Conservation (phyloP, 768 basidiomycete species). For the Phaffia australis region DNA sequence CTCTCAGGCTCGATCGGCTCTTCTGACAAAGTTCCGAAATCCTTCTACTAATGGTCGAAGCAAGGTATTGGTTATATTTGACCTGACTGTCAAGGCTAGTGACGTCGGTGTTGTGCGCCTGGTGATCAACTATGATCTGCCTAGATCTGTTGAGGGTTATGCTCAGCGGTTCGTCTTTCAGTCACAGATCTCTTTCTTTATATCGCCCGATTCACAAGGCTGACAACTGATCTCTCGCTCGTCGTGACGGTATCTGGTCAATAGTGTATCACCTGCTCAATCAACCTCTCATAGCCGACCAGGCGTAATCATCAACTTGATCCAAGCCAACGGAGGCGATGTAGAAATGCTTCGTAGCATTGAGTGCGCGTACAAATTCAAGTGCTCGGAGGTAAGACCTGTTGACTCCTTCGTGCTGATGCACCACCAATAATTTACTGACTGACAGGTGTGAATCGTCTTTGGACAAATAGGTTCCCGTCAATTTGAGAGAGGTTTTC, state of each 20-base stretch:
- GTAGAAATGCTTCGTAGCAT: constrained; percentile 97
- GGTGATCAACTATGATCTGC: constrained; percentile 82
- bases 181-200: not conserved
- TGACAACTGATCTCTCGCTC: not conserved
- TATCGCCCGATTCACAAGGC: constrained; percentile 3
- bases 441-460: not conserved
- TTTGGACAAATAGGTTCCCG: constrained; percentile 12
- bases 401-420: not conserved
- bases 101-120: constrained; percentile 84
- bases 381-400: constrained; percentile 28
- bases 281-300: constrained; percentile 66
- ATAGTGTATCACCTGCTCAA: constrained; percentile 73
- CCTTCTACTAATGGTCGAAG: constrained; percentile 28
- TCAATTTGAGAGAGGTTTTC: constrained; percentile 24
- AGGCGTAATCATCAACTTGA: constrained; percentile 90
- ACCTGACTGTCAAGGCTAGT: constrained; percentile 79
- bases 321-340: constrained; percentile 93
- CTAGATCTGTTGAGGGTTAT: constrained; percentile 73
- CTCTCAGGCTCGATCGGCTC: constrained; percentile 63
- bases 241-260: not conserved
- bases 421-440: not conserved
- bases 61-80: constrained; percentile 81
- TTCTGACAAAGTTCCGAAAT: constrained; percentile 61
- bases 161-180: constrained; percentile 61
- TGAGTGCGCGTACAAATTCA: constrained; percentile 78